Evolutionary conservation across 768 basidiomycete species (phyloP), one percentile per base, ranked within the genome.

Genomic region (Rhodotorula graminis): DNA sequence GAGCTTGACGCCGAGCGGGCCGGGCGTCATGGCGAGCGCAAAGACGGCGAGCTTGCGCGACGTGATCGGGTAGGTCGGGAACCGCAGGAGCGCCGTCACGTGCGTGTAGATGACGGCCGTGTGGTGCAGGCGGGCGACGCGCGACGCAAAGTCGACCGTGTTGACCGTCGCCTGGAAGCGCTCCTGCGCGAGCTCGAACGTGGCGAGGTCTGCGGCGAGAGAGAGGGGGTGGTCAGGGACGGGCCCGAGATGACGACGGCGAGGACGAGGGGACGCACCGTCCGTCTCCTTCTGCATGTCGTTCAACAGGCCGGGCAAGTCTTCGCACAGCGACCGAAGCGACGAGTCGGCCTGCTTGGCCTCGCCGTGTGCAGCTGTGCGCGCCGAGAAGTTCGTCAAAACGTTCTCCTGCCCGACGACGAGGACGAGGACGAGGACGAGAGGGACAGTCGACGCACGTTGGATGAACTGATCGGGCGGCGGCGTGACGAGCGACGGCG

Each of bases 1-100:
- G 11, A 72, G 56, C 16, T 0, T 0, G 9, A 46, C 16, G 9
- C 63, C 62, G 63, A 68, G 62, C n/a, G 71, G 47, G 11, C 71
- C 71, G 42, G 71, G 71, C 37, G 71, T 72, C 67, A 68, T 65
- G 14, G 71, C 62, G 33, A 68, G 63, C 7, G 50, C 67, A 46
- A 72, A 72, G 11, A 61, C 59, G 57, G 46, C 71, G 37, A 72
- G 63, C 42, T 72, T 72, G 42, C 40, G 23, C 8, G 66, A 58
- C 50, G 67, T 67, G 55, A 72, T 64, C 18, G 71, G 71, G 53
- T 72, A 72, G 18, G 71, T 72, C 33, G 71, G 71, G 66, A 72
- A 72, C 37, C 55, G 40, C 18, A 72, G 66, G 44, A 72, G 57
- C 2, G 71, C 66, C 14, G 66, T 67, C 31, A 72, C 47, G 58